Conservation (phyloP, 1,284 basidiomycete species). For the Rhodotorula mucilaginosa region DNA sequence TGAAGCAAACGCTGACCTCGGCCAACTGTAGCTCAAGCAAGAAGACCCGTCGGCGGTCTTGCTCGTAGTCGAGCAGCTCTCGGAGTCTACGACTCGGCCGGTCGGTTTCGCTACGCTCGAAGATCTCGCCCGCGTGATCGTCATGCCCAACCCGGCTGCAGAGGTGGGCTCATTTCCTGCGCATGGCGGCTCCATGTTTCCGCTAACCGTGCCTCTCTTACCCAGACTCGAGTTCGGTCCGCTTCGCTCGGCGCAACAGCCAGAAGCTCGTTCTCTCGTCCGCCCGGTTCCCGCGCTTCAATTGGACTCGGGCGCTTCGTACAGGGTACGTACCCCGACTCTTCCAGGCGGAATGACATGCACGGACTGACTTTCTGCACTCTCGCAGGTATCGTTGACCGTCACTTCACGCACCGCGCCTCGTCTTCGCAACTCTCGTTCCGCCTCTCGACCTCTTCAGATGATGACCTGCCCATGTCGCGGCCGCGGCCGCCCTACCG, state of each 20-base stretch:
- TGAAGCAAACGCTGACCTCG: neutral
- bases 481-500: neutral
- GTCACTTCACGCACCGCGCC: slow-evolving; percentile 17
- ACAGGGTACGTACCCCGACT: neutral
- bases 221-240: neutral
- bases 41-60: slow-evolving; percentile 82
- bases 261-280: neutral
- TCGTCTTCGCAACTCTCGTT: slow-evolving; percentile 25
- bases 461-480: neutral
- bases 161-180: neutral
- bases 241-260: neutral
- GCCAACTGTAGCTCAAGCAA: slow-evolving; percentile 61
- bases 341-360: rapidly evolving
- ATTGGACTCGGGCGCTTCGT: slow-evolving; percentile 17
- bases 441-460: slow-evolving; percentile 8
- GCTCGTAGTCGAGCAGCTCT: neutral
- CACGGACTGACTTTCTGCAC: neutral
- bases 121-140: slow-evolving; percentile 2
- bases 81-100: neutral
- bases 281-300: neutral
- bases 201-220: no score
- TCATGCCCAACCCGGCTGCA: neutral
- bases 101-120: slow-evolving; percentile 15
- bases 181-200: neutral
- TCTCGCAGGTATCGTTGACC: slow-evolving; percentile 17